Base-by-base conservation (phyloP, 2,329 filamentous ascomycete genomes). In the Fusarium sambucinum region DNA sequence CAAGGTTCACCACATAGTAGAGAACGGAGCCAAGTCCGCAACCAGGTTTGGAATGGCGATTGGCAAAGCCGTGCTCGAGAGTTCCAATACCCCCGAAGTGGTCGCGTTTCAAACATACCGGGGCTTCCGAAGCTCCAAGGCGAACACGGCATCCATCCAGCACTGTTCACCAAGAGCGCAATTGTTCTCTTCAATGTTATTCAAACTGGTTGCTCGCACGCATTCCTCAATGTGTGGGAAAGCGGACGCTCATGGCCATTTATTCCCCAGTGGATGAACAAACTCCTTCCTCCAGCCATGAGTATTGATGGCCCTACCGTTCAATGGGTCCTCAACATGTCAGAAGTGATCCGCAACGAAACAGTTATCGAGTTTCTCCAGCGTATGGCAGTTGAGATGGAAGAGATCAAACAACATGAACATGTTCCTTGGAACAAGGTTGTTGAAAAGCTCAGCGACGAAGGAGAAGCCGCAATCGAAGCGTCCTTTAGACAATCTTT, bases 201-300 rank as follows among this genome's bases (percentile, higher is more conserved):
- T 2, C 73, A 77, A 41, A 80, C 78, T 2, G 70, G 74, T 1
- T 69, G 72, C 0, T 70, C 73, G 1, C 72, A 77, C 19, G 77
- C 79, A 3, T 41, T 80, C 2, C 77, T 80, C 68, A 78, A 59
- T 30, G 74, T 74, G 1, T 79, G 76, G 77, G 76, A 79, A 46
- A 74, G 75, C 19, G 76, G 73, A 1, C 74, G 79, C 7, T 75
- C 76, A 3, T 80, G 79, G 79, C 79, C 79, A 1, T 80, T 80
- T 57, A 63, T 80, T 0, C 78, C 78, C 0, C 47, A 52, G 7
- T 80, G 78, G 78, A 76, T 80, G 60, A 74, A 76, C 27, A 56
- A 59, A 40, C 71, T 71, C 4, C 75, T 80, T 1, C 78, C 78
- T 3, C 77, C 77, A 2, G 68, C 79, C 19, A 77, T 76, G 77